Conservation (phyloP, 2,329 filamentous ascomycete species). For the Venturiaceae sp. region DNA sequence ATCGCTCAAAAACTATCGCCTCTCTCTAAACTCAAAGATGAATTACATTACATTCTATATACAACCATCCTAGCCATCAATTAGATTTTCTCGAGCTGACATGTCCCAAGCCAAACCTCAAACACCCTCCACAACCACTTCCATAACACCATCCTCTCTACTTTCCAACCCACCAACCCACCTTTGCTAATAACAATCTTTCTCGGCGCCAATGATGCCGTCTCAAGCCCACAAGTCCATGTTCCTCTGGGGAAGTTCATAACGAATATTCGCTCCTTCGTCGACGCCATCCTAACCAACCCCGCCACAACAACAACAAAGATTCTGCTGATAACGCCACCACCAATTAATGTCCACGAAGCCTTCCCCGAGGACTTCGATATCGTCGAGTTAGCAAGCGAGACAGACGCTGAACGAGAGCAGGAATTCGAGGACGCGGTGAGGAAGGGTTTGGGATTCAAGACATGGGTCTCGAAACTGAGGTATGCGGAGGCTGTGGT, state of each 20-base stretch:
- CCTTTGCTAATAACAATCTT: conserved; percentile 30
- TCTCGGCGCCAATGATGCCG: conserved; percentile 29
- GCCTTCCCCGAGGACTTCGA: background rate
- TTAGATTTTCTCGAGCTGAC: too few relatives aligned
- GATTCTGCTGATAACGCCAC: conserved; percentile 27
- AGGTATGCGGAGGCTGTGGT: background rate
- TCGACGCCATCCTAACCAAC: conserved; percentile 22
- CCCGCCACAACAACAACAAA: conserved; percentile 21
- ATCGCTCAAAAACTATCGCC: too few relatives aligned
- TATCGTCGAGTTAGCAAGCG: too few relatives aligned
- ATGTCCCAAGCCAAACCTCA: too few relatives aligned
- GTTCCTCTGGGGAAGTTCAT: conserved; percentile 24
- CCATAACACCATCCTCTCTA: too few relatives aligned
- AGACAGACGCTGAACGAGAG: too few relatives aligned
- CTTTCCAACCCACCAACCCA: conserved; percentile 8
- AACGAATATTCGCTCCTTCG: conserved; percentile 23
- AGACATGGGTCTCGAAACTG: background rate
- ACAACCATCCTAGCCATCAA: too few relatives aligned
- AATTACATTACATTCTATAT: too few relatives aligned
- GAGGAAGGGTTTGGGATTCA: background rate
- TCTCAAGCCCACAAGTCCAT: conserved; percentile 15
- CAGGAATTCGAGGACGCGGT: background rate
- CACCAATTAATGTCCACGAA: conserved; percentile 22
- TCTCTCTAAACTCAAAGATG: too few relatives aligned
- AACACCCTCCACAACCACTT: too few relatives aligned